Base-by-base conservation (phyloP, 495 filamentous ascomycete genomes). In the Bacidia rubella region DNA sequence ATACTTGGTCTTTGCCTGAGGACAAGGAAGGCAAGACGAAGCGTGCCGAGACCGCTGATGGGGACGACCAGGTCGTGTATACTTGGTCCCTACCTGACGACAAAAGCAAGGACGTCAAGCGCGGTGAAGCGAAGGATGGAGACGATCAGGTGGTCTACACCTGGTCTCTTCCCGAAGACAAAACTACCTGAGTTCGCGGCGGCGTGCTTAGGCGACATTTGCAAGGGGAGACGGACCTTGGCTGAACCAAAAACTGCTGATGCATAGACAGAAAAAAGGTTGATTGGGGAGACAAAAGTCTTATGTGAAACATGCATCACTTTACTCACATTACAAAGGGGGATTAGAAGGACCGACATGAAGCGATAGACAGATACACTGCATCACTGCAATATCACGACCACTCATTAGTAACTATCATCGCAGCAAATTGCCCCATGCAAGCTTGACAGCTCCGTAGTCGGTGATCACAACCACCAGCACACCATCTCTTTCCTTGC, bases 111-210 rank as follows among this genome's bases (percentile, higher is more conserved):
- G n/a, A 11, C 3, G 7, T 23, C 7, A 46, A 5, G 5, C 19
- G 9, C 20, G 23, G 43, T 46, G 43, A 21, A 12, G 3, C 0
- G 20, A 24, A n/a, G 12, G 43, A 46, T 19, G 44, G 44, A 21
- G 44, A 47, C 20, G 44, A 47, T 25, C 44, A 22, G 24, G 44
- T 47, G 21, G 44, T 47, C 3, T 47, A 47, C 22, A 24, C 44
- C 4, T 47, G 44, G 44, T 47, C 44, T n/a, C 44, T 47, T 22
- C 44, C 44, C 7, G 44, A 47, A 22, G 22, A 47, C 15, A 47
- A 10, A 2, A 5, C 44, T 1, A 47, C 44, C n/a, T 46, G 29
- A 35, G 15, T 5, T 5, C 29, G 29, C 15, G 29, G 29, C 7
- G 29, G 29, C 15, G 29, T 5, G 15, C 29, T 35, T 15, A 15